Base-by-base conservation (phyloP, 2,329 filamentous ascomycete species). In the Sarocladium strictum region DNA sequence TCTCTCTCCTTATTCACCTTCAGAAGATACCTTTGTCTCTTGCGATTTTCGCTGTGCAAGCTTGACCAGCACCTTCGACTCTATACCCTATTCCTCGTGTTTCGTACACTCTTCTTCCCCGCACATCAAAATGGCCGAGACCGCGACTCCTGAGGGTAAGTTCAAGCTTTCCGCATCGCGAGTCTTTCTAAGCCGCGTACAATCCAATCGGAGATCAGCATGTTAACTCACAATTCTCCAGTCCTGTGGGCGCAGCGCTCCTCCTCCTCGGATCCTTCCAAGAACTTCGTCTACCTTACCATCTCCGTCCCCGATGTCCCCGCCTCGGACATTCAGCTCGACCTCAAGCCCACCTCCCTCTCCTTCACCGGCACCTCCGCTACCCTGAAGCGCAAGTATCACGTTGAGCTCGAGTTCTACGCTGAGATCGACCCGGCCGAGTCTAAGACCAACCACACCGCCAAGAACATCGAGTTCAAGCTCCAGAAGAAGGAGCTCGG, bases 241-340 rank as follows among this genome's bases (percentile, higher is more conserved):
- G 94, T 99, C 65, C 88, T 91, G 74, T 99, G 94, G 94, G 93
- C 94, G 62, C 94, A 99, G 80, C 92, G 94, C 79, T 97, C 93
- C 47, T 94, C 86, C 67, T 77, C 73, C 64, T 78, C 78, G 62
- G 92, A 97, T 54, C 71, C 88, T 55, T 81, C 86, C 71, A 95
- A 92, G 80, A 99, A 99, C 82, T 89, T 90, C 77, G 77, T 99
- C 80, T 96, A 91, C 79, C 82, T 99, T 62, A 95, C 90, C 69
- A 90, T 99, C 76, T 83, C 84, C 65, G 91, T 92, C 52, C 83
- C 92, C 63, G 94, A 99, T 70, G 87, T 97, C 43, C 77, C 88
- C 63, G 78, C 84, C 65, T 77, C 81, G 47, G 85, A 86, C 66
- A 76, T 95, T 62, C 88, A 91, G 77, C 84, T 97, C 62, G 87